Evolutionary conservation across 495 filamentous ascomycete genomes (phyloP).

Genomic region (Penicillium lividum): DNA sequence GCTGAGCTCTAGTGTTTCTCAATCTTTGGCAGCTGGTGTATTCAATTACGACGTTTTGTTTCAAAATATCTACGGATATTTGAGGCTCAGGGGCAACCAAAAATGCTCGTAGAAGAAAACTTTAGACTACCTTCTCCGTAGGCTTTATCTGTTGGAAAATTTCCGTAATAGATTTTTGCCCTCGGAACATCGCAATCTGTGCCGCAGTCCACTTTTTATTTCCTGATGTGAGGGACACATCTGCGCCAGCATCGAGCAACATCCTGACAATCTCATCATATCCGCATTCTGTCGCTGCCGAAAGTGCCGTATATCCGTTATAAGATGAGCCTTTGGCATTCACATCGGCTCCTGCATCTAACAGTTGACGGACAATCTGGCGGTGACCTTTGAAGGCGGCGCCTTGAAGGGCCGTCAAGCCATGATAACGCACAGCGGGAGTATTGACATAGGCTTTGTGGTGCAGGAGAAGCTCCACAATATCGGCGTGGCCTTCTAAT

Average conservation of each 20-base stretch:
- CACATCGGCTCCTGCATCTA: constrained; percentile 12
- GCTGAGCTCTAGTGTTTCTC: too few relatives aligned
- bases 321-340: constrained; percentile 10
- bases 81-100: too few relatives aligned
- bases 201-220: constrained; percentile 10
- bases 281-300: constrained; percentile 12
- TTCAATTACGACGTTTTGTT: too few relatives aligned
- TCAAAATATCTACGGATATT: too few relatives aligned
- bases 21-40: too few relatives aligned
- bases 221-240: constrained; percentile 8
- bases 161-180: constrained; percentile 4
- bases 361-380: constrained; percentile 2
- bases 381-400: constrained; percentile 8
- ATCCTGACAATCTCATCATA: constrained; percentile 13
- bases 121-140: not conserved
- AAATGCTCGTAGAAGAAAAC: too few relatives aligned
- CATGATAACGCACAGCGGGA: constrained; percentile 7
- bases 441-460: constrained; percentile 3
- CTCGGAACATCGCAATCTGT: constrained; percentile 10
- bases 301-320: constrained; percentile 14
- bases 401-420: constrained; percentile 11
- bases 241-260: constrained; percentile 12
- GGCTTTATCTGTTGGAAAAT: not conserved
- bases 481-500: constrained; percentile 4
- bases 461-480: constrained; percentile 9